phyloP scores from a whole-genome alignment of 2,329 filamentous ascomycete species.

The Pestalotiopsis sp. region DNA sequence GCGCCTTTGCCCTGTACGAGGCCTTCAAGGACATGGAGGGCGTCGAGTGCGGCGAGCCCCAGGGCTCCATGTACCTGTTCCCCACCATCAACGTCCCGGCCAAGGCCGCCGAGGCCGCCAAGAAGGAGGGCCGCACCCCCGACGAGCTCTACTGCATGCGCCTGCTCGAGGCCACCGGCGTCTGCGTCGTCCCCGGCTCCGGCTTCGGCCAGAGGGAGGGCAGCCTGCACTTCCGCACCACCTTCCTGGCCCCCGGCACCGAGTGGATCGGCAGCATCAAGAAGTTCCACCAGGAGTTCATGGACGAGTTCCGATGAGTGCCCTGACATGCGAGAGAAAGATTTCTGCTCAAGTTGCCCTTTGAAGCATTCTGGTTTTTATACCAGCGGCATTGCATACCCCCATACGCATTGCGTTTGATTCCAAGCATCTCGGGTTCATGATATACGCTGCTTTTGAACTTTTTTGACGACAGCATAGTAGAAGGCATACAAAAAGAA shows the following conservation, averaged over 20 bases:
- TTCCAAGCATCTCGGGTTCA: background rate
- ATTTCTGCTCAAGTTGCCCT: background rate
- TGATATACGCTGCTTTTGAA: background rate
- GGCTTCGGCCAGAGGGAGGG: conserved; percentile 94
- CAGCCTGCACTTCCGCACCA: conserved; percentile 92
- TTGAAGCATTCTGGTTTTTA: background rate
- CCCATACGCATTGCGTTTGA: background rate
- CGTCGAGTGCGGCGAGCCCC: conserved; percentile 84
- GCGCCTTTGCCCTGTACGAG: conserved; percentile 83
- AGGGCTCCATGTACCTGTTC: conserved; percentile 99
- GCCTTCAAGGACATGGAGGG: conserved; percentile 96
- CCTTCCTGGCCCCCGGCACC: conserved; percentile 93
- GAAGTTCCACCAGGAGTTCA: conserved; percentile 90
- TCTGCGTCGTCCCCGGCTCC: conserved; percentile 89
- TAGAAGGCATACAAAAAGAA: background rate
- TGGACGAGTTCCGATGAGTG: conserved; percentile 71
- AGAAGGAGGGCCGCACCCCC: conserved; percentile 69
- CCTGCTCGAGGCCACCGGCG: conserved; percentile 88
- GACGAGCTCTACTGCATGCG: conserved; percentile 96
- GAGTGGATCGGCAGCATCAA: conserved; percentile 89
- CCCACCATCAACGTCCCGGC: conserved; percentile 81
- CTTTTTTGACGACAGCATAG: background rate
- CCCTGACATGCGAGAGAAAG: no score
- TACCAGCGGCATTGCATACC: background rate
- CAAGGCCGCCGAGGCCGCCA: conserved; percentile 77